phyloP scores from a whole-genome alignment of 2,329 filamentous ascomycete species.

The Arthrinium phaeospermum region DNA sequence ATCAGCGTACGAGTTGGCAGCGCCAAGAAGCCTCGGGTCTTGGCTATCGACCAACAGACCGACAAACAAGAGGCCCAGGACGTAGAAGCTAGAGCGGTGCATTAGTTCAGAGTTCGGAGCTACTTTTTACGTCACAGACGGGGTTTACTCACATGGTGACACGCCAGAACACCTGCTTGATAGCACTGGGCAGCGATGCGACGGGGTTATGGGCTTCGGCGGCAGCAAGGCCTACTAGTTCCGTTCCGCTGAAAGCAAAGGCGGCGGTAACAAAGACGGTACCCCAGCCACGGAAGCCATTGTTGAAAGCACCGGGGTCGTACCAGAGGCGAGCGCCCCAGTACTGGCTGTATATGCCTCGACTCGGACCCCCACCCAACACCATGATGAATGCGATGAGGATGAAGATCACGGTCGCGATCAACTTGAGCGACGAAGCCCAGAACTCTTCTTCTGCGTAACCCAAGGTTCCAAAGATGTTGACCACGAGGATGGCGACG shows the following conservation, averaged over 20 bases:
- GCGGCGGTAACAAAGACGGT: slow-evolving; percentile 75
- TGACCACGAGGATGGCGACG: slow-evolving; percentile 55
- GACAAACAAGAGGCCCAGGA: slow-evolving; percentile 58
- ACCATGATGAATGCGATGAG: slow-evolving; percentile 65
- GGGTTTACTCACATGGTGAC: slow-evolving; percentile 49
- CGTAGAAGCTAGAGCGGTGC: slow-evolving; percentile 49
- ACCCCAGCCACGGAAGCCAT: slow-evolving; percentile 78
- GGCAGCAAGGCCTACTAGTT: slow-evolving; percentile 76
- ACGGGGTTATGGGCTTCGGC: slow-evolving; percentile 74
- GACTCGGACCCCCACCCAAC: slow-evolving; percentile 63
- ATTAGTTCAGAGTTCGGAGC: slow-evolving; percentile 22
- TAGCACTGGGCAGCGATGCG: slow-evolving; percentile 77
- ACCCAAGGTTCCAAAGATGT: slow-evolving; percentile 61
- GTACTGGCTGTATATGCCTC: slow-evolving; percentile 51
- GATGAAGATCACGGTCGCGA: slow-evolving; percentile 67
- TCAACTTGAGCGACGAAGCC: slow-evolving; percentile 61
- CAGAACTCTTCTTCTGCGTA: slow-evolving; percentile 67
- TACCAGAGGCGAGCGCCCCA: slow-evolving; percentile 58
- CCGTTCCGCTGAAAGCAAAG: slow-evolving; percentile 75
- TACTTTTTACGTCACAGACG: neutral
- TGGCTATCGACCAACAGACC: slow-evolving; percentile 55
- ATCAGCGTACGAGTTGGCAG: slow-evolving; percentile 51
- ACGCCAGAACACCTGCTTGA: slow-evolving; percentile 77
- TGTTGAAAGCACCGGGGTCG: slow-evolving; percentile 64
- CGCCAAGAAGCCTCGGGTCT: slow-evolving; percentile 52